Evolutionary conservation across 164 flowering plant species (phyloP).

Genomic region (Annona cherimola): DNA sequence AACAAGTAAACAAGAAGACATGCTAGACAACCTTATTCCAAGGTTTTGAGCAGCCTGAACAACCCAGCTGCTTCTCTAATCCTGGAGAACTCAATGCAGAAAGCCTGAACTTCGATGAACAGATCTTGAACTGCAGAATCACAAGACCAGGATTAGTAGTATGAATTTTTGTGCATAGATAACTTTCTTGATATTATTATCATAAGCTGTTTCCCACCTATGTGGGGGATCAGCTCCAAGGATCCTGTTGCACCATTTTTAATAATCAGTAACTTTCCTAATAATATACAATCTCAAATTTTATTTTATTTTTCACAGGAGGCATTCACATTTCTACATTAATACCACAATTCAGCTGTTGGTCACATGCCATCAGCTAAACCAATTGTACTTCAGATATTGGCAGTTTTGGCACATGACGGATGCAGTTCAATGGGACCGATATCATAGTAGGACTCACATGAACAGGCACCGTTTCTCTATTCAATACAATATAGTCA

Average conservation of each 20-base stretch:
- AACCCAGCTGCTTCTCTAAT: constrained; percentile 90
- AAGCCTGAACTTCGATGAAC: constrained; percentile 95
- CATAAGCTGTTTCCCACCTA: too few relatives aligned
- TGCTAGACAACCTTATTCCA: constrained; percentile 38
- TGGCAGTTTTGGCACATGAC: background rate
- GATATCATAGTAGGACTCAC: background rate
- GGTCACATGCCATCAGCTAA: background rate
- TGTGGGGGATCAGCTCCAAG: background rate
- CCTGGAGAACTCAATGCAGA: constrained; percentile 93
- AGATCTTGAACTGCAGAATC: constrained; percentile 82
- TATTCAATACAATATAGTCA: background rate
- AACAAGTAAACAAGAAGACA: background rate
- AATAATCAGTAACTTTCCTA: too few relatives aligned
- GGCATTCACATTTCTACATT: background rate
- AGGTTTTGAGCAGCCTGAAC: constrained; percentile 83
- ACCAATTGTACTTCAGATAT: background rate
- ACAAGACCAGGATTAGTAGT: background rate
- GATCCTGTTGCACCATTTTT: too few relatives aligned
- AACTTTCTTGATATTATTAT: background rate
- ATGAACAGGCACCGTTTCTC: background rate
- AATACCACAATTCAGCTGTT: background rate
- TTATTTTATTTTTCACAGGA: too few relatives aligned
- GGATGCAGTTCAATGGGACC: background rate
- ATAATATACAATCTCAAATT: too few relatives aligned
- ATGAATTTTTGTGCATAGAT: background rate